Conservation (phyloP, 306 rosid species). For the Dryas alaskensis region DNA sequence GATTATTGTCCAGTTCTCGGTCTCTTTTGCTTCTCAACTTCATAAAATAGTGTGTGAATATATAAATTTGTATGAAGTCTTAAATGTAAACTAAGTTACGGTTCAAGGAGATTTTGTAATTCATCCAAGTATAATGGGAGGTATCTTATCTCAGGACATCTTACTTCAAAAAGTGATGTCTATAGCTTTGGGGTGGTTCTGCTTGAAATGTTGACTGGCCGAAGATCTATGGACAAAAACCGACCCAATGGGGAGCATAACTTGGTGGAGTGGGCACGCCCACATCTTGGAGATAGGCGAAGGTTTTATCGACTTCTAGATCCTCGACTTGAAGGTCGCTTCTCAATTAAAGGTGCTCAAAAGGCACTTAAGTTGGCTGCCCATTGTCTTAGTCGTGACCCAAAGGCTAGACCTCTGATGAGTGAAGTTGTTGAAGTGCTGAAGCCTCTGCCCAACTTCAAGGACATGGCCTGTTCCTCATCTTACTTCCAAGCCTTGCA, state of each 20-base stretch:
- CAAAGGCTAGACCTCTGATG: constrained; percentile 57
- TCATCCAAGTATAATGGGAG: background rate
- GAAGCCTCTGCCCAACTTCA: constrained; percentile 22
- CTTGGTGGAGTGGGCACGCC: constrained; percentile 56
- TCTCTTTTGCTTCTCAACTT: background rate
- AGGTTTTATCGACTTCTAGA: constrained; percentile 40
- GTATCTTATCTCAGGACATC: constrained; percentile 46
- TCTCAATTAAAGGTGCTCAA: constrained; percentile 39
- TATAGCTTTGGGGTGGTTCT: constrained; percentile 74
- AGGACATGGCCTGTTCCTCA: constrained; percentile 29
- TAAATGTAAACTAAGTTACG: background rate
- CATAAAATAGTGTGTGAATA: background rate
- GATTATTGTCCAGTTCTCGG: background rate
- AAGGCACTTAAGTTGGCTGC: constrained; percentile 38
- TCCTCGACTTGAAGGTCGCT: constrained; percentile 48
- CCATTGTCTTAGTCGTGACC: constrained; percentile 37
- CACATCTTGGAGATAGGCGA: constrained; percentile 17
- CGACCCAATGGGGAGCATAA: constrained; percentile 28
- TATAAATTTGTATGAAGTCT: constrained; percentile 2
- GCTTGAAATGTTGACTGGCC: constrained; percentile 59
- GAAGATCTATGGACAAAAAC: constrained; percentile 41
- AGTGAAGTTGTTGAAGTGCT: constrained; percentile 48
- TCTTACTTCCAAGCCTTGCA: constrained; percentile 29
- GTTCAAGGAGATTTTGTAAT: background rate
- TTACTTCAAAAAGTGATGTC: constrained; percentile 58